A percentile compares a stretch with the other conserved stretches of the same genome.
phyloP scores from a whole-genome alignment of 2,329 filamentous ascomycete genomes.

The Pestalotiopsis fici region DNA sequence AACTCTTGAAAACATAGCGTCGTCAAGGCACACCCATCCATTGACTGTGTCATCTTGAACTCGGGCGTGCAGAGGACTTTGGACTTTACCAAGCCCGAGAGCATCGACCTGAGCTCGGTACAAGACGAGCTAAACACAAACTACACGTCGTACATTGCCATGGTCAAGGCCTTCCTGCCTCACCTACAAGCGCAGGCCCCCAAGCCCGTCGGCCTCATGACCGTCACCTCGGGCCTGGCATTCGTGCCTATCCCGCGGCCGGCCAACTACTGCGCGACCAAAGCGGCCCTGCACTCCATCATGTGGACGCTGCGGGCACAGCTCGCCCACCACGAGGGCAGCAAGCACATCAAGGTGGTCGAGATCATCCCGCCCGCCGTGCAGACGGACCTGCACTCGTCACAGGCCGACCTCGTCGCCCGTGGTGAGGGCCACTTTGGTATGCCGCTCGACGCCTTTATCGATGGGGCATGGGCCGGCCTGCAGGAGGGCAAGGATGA shows the following conservation, averaged over 20 bases:
- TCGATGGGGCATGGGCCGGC: constrained; percentile 44
- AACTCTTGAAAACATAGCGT: constrained; percentile 26
- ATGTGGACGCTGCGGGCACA: constrained; percentile 44
- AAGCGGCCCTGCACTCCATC: constrained; percentile 52
- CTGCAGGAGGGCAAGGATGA: constrained; percentile 42
- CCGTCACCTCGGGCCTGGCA: constrained; percentile 44
- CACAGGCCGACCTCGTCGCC: constrained; percentile 34
- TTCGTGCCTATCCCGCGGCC: constrained; percentile 46
- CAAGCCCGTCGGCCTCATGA: constrained; percentile 27
- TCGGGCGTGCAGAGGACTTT: constrained; percentile 53
- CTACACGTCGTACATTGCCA: constrained; percentile 44
- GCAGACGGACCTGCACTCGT: constrained; percentile 49
- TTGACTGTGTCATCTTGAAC: constrained; percentile 60
- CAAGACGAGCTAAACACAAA: constrained; percentile 47
- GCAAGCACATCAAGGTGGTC: constrained; percentile 37
- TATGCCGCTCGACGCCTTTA: constrained; percentile 40
- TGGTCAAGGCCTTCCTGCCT: constrained; percentile 47
- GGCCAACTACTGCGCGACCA: constrained; percentile 54
- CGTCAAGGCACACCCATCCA: constrained; percentile 40
- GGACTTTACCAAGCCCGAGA: constrained; percentile 44
- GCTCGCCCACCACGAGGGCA: constrained; percentile 29
- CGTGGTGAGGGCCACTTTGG: constrained; percentile 33
- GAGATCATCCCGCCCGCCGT: constrained; percentile 50
- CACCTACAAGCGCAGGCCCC: constrained; percentile 33
- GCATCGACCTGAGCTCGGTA: constrained; percentile 35